Conservation (phyloP, 2,329 filamentous ascomycete species). For the Paecilomyces formosus region DNA sequence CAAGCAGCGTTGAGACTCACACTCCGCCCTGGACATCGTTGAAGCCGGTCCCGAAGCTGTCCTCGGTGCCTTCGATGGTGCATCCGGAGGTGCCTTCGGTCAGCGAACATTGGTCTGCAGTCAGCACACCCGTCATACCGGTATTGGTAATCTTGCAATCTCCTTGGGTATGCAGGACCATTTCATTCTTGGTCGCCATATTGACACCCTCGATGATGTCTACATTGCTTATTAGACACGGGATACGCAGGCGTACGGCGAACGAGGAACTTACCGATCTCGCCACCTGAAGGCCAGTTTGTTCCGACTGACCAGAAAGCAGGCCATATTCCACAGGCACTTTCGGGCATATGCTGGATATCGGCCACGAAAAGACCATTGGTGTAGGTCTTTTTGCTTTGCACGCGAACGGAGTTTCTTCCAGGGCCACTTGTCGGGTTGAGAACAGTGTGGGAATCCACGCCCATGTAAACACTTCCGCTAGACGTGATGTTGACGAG, state of each 20-base stretch:
- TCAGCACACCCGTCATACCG: constrained; percentile 43
- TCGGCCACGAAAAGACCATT: constrained; percentile 41
- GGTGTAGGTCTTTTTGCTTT: constrained; percentile 36
- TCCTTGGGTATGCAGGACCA: constrained; percentile 43
- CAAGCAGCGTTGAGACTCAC: background rate
- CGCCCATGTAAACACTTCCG: constrained; percentile 37
- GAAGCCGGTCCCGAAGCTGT: constrained; percentile 46
- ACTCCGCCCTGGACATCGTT: constrained; percentile 44
- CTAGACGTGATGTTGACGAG: constrained; percentile 26
- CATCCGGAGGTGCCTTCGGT: constrained; percentile 29
- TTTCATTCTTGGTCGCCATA: constrained; percentile 32
- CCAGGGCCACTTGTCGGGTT: constrained; percentile 25
- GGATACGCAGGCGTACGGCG: too few species aligned
- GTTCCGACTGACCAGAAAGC: constrained; percentile 39
- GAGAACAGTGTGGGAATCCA: constrained; percentile 32
- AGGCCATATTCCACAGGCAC: constrained; percentile 45
- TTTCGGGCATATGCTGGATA: constrained; percentile 40
- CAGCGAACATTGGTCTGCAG: constrained; percentile 44
- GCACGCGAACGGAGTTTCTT: constrained; percentile 38
- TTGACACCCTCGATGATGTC: constrained; percentile 48
- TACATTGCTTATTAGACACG: background rate
- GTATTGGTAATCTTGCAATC: constrained; percentile 37
- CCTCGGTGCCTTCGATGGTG: constrained; percentile 30
- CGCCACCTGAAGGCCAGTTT: constrained; percentile 36
- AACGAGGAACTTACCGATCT: constrained; percentile 28